These are phyloP conservation scores for Chytriomyces sp. DNA, from an alignment of 192 early-diverging fungal species.

Conservation along the genomic window DNA sequence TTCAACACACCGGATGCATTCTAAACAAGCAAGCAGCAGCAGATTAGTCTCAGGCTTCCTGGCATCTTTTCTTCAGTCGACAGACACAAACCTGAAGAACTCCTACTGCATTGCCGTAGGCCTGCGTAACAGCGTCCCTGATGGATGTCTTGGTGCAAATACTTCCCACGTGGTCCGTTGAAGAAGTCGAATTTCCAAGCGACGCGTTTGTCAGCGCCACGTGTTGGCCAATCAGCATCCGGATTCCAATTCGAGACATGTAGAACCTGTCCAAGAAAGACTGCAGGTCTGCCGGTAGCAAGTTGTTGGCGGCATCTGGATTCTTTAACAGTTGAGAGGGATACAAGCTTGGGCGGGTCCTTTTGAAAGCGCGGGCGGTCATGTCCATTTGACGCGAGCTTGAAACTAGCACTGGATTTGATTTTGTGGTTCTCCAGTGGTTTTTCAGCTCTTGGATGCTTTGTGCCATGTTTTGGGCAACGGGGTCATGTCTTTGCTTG, in stretches of 20 bases:
- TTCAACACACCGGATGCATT: slow-evolving; percentile 81
- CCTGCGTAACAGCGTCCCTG: slow-evolving; percentile 80
- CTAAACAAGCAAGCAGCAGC: slow-evolving; percentile 50
- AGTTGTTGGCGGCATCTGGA: slow-evolving; percentile 3
- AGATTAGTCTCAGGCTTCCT: neutral
- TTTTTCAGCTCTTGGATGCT: slow-evolving; percentile 90
- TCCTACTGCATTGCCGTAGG: slow-evolving; percentile 84
- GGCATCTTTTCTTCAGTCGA: neutral
- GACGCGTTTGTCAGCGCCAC: slow-evolving; percentile 47
- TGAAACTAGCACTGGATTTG: slow-evolving; percentile 21
- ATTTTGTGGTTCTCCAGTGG: slow-evolving; percentile 33
- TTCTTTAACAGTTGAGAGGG: slow-evolving; percentile 5
- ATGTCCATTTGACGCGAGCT: neutral
- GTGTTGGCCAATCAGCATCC: slow-evolving; percentile 88
- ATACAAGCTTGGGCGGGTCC: slow-evolving; percentile 15
- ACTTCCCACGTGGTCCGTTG: slow-evolving; percentile 83
- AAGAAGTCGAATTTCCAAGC: neutral
- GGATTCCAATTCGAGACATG: slow-evolving; percentile 95
- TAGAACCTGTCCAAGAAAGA: slow-evolving; percentile 94
- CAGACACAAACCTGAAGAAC: slow-evolving; percentile 55
- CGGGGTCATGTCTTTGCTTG: slow-evolving; percentile 90
- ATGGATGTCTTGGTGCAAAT: slow-evolving; percentile 90
- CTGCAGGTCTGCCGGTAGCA: slow-evolving; percentile 75
- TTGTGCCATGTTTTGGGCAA: slow-evolving; percentile 78
- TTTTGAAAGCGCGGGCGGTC: neutral